Evolutionary conservation across 2,329 filamentous ascomycete species (phyloP).

Genomic region (Stachybotrys chlorohalonatus): DNA sequence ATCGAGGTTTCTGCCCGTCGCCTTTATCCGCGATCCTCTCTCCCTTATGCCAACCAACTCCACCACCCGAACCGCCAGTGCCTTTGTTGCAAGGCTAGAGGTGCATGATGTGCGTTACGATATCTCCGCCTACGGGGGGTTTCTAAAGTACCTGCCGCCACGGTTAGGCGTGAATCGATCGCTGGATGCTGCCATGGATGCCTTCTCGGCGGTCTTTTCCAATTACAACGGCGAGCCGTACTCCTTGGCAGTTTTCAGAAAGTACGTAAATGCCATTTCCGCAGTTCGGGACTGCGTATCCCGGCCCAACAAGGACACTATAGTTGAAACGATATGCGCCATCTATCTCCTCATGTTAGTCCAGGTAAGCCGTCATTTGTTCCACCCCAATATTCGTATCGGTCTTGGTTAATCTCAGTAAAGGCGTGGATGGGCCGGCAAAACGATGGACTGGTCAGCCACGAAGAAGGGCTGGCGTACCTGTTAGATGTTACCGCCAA

Average conservation of each 20-base stretch:
- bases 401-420: not conserved
- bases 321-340: not conserved
- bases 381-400: not conserved
- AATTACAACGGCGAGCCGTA: not conserved
- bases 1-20: not conserved
- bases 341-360: not conserved
- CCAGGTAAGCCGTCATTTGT: not conserved
- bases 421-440: not conserved
- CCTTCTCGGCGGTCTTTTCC: not conserved
- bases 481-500: not conserved
- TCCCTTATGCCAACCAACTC: not conserved
- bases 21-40: not conserved
- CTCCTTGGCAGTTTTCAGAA: not conserved
- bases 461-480: not conserved
- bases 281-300: not conserved
- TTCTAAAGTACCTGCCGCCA: not conserved
- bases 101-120: conserved; percentile 1
- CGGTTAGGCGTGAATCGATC: not conserved
- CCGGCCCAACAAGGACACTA: not conserved
- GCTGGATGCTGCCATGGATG: not conserved
- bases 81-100: conserved; percentile 1
- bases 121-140: not conserved
- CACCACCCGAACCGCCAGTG: not conserved
- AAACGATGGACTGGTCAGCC: not conserved
- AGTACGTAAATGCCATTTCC: not conserved